Percentiles rank a stretch among this genome's conserved stretches.
phyloP scores from a whole-genome alignment of 768 basidiomycete species.

The Russula earlei region DNA sequence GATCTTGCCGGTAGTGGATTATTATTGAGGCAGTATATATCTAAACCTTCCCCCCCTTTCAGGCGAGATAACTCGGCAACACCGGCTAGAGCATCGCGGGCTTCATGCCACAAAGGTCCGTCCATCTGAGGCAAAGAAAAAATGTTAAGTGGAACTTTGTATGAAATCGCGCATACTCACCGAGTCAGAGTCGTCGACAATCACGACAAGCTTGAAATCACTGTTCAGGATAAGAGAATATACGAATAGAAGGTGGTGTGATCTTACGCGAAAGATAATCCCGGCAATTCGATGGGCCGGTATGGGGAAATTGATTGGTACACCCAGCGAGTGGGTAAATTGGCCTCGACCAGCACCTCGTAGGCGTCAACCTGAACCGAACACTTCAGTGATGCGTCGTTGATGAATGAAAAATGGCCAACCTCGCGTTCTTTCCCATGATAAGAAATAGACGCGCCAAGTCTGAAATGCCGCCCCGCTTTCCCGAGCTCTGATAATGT shows the following conservation, averaged over 20 bases:
- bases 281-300: neutral
- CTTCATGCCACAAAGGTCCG: constrained; percentile 30
- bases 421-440: constrained; percentile 30
- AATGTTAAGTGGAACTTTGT: neutral
- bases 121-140: constrained; percentile 28
- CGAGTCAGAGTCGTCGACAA: constrained; percentile 35
- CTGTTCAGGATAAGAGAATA: constrained; percentile 16
- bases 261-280: neutral
- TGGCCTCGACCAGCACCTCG: constrained; percentile 30
- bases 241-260: neutral
- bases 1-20: constrained; percentile 3
- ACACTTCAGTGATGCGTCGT: neutral
- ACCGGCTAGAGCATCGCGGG: constrained; percentile 35
- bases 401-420: neutral
- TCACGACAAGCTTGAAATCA: constrained; percentile 34
- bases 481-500: constrained; percentile 28
- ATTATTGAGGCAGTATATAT: constrained; percentile 36
- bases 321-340: constrained; percentile 10
- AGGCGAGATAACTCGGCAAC: constrained; percentile 30
- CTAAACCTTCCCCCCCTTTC: constrained; percentile 32
- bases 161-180: constrained; percentile 18
- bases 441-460: constrained; percentile 28
- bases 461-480: constrained; percentile 24
- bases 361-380: constrained; percentile 24
- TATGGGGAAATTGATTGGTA: neutral